Percentiles rank a stretch among this genome's conserved stretches.
Conservation (phyloP, 2,329 filamentous ascomycete species). For the Alternaria atra region DNA sequence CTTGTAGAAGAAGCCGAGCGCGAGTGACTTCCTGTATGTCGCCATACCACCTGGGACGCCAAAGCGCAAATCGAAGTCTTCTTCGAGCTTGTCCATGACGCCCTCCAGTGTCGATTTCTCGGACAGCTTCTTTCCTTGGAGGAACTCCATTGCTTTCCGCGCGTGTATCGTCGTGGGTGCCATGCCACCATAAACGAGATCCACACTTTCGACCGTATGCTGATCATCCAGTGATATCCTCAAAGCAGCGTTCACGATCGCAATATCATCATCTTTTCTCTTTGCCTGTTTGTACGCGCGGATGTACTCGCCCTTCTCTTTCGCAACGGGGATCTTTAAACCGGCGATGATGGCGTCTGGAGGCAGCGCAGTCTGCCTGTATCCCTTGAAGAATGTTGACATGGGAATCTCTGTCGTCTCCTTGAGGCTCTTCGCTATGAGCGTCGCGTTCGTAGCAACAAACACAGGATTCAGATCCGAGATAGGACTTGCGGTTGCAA, state of each 20-base stretch:
- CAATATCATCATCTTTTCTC: constrained; percentile 97
- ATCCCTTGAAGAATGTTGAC: constrained; percentile 90
- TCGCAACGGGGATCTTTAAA: constrained; percentile 82
- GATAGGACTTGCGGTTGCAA: constrained; percentile 94
- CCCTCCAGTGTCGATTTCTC: constrained; percentile 87
- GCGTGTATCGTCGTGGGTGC: constrained; percentile 90
- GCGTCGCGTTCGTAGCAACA: constrained; percentile 81
- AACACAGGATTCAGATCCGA: constrained; percentile 96
- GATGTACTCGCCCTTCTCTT: constrained; percentile 80
- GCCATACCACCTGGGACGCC: constrained; percentile 97
- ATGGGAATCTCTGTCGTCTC: constrained; percentile 87
- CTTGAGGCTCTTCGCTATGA: constrained; percentile 80
- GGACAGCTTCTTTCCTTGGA: constrained; percentile 80
- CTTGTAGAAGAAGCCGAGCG: constrained; percentile 93
- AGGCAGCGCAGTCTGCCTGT: constrained; percentile 82
- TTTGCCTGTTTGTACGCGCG: constrained; percentile 96
- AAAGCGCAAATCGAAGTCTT: constrained; percentile 88
- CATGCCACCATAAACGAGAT: constrained; percentile 94
- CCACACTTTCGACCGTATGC: constrained; percentile 75
- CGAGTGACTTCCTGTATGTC: constrained; percentile 89
- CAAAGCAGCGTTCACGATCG: constrained; percentile 90
- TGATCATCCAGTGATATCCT: constrained; percentile 75
- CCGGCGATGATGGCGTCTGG: constrained; percentile 84
- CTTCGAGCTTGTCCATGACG: constrained; percentile 85
- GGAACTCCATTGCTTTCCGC: constrained; percentile 76